Evolutionary conservation across 2,329 filamentous ascomycete species (phyloP), one percentile per base, ranked within the genome.

Genomic region (Diatrype stigma): DNA sequence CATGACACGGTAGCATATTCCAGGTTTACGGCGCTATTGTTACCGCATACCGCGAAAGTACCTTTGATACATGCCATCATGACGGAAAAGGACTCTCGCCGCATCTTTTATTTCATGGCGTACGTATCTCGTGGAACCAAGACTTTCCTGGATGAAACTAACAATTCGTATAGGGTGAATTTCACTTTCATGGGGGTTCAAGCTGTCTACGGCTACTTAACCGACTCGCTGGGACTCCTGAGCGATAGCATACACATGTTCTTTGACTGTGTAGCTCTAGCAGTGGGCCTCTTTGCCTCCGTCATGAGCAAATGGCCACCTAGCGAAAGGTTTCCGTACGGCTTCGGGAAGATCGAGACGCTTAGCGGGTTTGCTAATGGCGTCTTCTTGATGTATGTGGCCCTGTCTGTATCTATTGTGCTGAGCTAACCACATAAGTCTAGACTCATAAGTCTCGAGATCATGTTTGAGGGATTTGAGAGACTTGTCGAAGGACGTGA

Each of bases 181-280:
- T 91, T 99, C 60, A 79, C 77, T 6, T 99, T 99, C 69, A 99
- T 99, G 94, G 74, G 89, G 32, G 84, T 99, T 1, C 94, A 99
- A 64, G 88, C 92, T 38, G 90, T 93, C 55, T 99, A 99, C 64
- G 94, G 94, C 46, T 95, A 94, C 62, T 73, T 94, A 11, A 97
- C 91, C 3, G 92, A 96, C 59, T 99, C 94, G 0, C 75, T 99
- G 5, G 94, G 94, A 2, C 78, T 99, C n/a, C 81, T 99, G 17
- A 96, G 91, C 59, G 94, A 99, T 70, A 97, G 92, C 63, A 94
- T 99, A 56, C 94, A 99, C 72, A 99, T 99, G 94, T 93, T 99
- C 64, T 97, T 99, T 62, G 94, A 99, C 70, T 99, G 94, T 60
- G 85, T 96, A 34, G 94, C 93, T 19, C 79, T 99, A 26, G 83